Evolutionary conservation across 768 basidiomycete species (phyloP), one percentile per base, ranked within the genome.

Genomic region (Sarcomyxa edulis): DNA sequence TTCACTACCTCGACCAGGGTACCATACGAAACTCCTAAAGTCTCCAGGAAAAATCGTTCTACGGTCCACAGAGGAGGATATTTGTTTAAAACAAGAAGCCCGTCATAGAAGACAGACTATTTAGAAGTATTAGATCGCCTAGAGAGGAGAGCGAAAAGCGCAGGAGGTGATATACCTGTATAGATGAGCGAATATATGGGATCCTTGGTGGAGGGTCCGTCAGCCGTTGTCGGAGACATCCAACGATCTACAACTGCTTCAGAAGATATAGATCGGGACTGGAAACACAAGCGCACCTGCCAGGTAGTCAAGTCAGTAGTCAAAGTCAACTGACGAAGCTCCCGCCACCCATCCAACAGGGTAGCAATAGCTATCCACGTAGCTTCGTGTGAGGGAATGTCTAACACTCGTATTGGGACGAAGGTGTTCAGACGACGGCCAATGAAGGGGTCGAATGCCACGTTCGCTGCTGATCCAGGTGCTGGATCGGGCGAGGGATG

Each of bases 361-460:
- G 49, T 54, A 5, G 65, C 55, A 2, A 86, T 46, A 1, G 65
- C 60, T 19, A 67, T 48, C 75, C 81, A 89, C 0, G 70, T 73
- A 2, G 65, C 53, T 21, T 69, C 60, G 32, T 70, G 60, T 4
- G 69, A 48, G 0, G 76, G 75, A 1, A 80, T 50, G 18, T 65
- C 59, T 7, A 86, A 60, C 4, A 76, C 60, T n/a, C 81, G 75
- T 14, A 84, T 71, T 0, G 87, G 87, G 47, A 84, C 74, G 40
- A 74, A 76, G 21, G 76, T 80, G 32, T 76, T 76, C 2, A 90
- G 64, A 19, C 70, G 66, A n/a, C 85, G 77, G 2, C 76, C 71
- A 32, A 86, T 72, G 36, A 71, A 65, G 0, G 82, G 77, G 48
- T 89, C 84, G 33, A 89, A 84, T 2, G 74, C 75, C 3, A 68